Conservation (phyloP, 108 stramenopile genomes). For the Cyclotella sp. region DNA sequence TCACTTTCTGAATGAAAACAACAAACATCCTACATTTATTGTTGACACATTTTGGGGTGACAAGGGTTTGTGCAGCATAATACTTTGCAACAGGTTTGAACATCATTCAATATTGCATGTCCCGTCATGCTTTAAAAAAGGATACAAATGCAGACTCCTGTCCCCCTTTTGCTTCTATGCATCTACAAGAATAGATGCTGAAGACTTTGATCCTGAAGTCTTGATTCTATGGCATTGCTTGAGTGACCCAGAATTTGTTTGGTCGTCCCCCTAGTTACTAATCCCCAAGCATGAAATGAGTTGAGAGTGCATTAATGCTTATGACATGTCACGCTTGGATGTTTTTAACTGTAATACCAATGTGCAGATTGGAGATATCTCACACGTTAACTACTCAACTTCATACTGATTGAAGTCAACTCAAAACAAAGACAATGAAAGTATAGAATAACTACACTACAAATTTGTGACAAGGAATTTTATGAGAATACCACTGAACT, state of each 20-base stretch:
- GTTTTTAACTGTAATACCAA: not conserved
- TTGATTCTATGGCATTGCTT: not conserved
- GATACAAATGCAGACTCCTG: no score
- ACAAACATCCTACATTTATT: no score
- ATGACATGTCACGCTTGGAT: not conserved
- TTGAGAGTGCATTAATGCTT: not conserved
- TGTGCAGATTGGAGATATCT: not conserved
- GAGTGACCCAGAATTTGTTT: not conserved
- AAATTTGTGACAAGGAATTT: not conserved
- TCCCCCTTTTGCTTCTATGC: no score
- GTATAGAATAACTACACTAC: not conserved
- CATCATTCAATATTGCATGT: no score
- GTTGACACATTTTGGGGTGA: no score
- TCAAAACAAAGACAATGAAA: not conserved
- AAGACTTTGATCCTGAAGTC: not conserved
- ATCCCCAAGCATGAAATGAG: not conserved
- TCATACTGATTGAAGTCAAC: not conserved
- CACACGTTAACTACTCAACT: not conserved
- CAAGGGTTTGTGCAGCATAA: no score
- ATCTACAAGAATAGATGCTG: not conserved
- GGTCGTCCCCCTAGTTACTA: not conserved
- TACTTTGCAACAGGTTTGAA: no score
- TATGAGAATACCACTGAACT: no score
- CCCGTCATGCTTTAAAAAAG: no score
- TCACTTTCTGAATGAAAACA: no score